These are phyloP conservation scores for Garcia nutans DNA, from an alignment of 345 rosid species.

Conservation along the genomic window DNA sequence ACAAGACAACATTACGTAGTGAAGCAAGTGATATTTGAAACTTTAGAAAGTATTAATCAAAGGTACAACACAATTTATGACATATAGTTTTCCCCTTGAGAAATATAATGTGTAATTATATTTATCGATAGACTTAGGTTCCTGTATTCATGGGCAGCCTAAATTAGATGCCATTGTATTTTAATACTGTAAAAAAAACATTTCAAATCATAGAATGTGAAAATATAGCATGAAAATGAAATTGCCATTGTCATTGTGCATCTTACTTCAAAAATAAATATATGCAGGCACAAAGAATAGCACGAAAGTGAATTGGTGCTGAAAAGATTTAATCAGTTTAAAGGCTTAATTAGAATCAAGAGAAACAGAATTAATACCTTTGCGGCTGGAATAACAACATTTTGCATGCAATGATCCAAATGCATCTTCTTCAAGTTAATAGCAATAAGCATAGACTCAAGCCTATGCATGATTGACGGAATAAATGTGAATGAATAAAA, in stretches of 20 bases:
- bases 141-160: no score
- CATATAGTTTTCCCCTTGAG: no score
- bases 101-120: no score
- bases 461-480: constrained; percentile 75
- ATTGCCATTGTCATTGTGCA: neutral
- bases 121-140: no score
- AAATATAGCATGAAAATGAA: neutral
- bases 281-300: neutral
- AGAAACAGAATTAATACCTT: constrained; percentile 47
- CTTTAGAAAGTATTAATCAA: no score
- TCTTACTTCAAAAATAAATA: neutral
- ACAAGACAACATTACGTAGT: no score
- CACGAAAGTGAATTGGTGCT: neutral
- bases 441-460: constrained; percentile 79
- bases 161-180: no score
- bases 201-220: neutral
- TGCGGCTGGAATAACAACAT: constrained; percentile 56
- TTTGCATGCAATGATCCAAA: constrained; percentile 33
- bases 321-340: neutral
- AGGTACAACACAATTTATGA: no score
- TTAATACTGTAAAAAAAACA: no score
- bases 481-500: constrained; percentile 65
- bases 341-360: neutral
- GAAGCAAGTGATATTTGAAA: no score
- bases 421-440: constrained; percentile 57